Percentiles rank a stretch among this genome's conserved stretches.
Evolutionary conservation across 371 early-diverging fungal genomes (phyloP).

Genomic region (Lichtheimia hyalospora): DNA sequence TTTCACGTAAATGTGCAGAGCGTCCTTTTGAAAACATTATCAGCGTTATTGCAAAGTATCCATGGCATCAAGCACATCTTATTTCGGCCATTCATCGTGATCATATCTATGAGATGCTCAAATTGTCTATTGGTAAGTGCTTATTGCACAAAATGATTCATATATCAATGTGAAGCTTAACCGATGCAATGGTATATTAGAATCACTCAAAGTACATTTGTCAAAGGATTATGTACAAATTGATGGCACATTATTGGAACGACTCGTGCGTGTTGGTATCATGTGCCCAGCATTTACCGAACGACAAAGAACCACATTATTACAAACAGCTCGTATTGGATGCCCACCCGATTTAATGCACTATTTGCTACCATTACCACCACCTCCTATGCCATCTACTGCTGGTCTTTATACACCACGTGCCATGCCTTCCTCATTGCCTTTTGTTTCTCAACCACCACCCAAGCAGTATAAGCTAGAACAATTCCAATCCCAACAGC

Average conservation of each 20-base stretch:
- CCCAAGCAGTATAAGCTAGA: background rate
- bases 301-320: conserved; percentile 67
- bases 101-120: conserved; percentile 77
- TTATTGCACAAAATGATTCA: background rate
- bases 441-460: background rate
- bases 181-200: conserved; percentile 22
- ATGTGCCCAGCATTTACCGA: conserved; percentile 77
- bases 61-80: conserved; percentile 69
- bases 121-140: conserved; percentile 45
- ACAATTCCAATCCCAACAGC: background rate
- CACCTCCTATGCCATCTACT: conserved; percentile 1
- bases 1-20: conserved; percentile 76
- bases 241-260: conserved; percentile 56
- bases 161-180: background rate
- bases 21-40: conserved; percentile 83
- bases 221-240: conserved; percentile 65
- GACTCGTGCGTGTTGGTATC: conserved; percentile 65
- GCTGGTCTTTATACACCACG: background rate
- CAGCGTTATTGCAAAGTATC: conserved; percentile 69
- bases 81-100: conserved; percentile 71
- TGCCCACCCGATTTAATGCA: conserved; percentile 28
- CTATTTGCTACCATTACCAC: conserved; percentile 5
- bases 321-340: conserved; percentile 46
- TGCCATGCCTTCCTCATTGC: background rate
- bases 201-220: conserved; percentile 61